Conservation (phyloP, 352 stramenopile species). For the Plasmopara viticola region DNA sequence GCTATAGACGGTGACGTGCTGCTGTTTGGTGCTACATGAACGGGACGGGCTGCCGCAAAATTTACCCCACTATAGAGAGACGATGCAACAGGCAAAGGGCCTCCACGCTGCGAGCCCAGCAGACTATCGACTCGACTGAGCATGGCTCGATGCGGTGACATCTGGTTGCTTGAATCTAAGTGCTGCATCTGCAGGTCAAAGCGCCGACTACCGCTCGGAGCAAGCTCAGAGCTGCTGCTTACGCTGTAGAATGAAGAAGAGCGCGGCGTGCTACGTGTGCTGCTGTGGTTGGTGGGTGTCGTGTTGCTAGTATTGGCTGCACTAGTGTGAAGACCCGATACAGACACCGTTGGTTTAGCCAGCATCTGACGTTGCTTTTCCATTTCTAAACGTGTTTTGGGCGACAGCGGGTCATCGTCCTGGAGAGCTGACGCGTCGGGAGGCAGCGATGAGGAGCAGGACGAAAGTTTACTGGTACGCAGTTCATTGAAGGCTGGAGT, state of each 20-base stretch:
- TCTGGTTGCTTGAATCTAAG: conserved; percentile 11
- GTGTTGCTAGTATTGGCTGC: conserved; percentile 24
- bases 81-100: conserved; percentile 2
- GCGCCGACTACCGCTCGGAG: conserved; percentile 1
- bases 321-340: conserved; percentile 12
- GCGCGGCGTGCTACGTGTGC: conserved; percentile 20
- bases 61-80: conserved; percentile 18
- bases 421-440: conserved; percentile 4
- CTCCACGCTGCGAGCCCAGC: conserved; percentile 22
- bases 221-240: conserved; percentile 11
- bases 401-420: conserved; percentile 42
- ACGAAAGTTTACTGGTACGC: conserved; percentile 11
- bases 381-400: conserved; percentile 38
- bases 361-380: conserved; percentile 37
- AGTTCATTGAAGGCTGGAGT: conserved; percentile 25
- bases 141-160: conserved; percentile 62
- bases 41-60: conserved; percentile 9
- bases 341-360: conserved; percentile 4
- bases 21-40: conserved; percentile 9
- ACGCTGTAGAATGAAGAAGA: conserved; percentile 24
- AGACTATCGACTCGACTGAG: conserved; percentile 54
- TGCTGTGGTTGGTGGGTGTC: conserved; percentile 23
- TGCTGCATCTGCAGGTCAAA: conserved; percentile 8
- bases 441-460: conserved; percentile 11
- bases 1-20: conserved; percentile 15